phyloP scores from a whole-genome alignment of 371 early-diverging fungal species.

The Saksenaea vasiformis region DNA sequence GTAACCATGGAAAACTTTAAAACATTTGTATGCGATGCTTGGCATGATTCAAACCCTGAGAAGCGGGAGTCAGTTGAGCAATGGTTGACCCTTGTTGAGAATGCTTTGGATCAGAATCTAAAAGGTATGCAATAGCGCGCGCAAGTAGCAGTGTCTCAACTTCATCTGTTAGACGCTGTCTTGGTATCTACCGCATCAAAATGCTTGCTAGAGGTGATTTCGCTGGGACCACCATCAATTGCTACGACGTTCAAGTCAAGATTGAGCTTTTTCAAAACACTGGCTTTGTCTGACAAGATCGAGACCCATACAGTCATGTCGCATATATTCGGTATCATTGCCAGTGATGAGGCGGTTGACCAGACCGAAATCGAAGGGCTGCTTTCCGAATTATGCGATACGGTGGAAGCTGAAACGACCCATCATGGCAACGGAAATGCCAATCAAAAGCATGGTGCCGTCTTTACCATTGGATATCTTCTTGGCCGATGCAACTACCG shows the following conservation, averaged over 20 bases:
- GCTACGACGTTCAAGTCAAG: constrained; percentile 58
- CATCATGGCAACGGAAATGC: constrained; percentile 27
- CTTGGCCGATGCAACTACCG: constrained; percentile 68
- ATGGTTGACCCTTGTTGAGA: constrained; percentile 60
- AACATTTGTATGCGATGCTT: constrained; percentile 37
- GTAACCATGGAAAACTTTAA: constrained; percentile 43
- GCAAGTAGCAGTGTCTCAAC: not conserved
- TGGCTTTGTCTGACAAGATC: constrained; percentile 58
- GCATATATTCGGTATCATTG: constrained; percentile 75
- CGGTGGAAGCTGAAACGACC: constrained; percentile 32
- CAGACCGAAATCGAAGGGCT: constrained; percentile 41
- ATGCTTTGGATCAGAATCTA: constrained; percentile 43
- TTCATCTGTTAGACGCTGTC: constrained; percentile 44
- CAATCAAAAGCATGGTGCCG: constrained; percentile 68
- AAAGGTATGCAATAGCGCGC: constrained; percentile 29
- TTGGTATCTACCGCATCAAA: constrained; percentile 68
- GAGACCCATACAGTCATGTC: constrained; percentile 71
- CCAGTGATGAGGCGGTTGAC: constrained; percentile 52
- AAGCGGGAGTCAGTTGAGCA: constrained; percentile 38
- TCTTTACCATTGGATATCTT: constrained; percentile 71
- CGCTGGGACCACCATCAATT: constrained; percentile 68
- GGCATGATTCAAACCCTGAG: constrained; percentile 36
- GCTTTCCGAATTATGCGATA: constrained; percentile 40
- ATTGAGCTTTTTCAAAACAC: constrained; percentile 65
- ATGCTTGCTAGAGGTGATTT: constrained; percentile 75